Conservation (phyloP, 805 yeast genomes). For the Yamadazyma tumulicola region DNA sequence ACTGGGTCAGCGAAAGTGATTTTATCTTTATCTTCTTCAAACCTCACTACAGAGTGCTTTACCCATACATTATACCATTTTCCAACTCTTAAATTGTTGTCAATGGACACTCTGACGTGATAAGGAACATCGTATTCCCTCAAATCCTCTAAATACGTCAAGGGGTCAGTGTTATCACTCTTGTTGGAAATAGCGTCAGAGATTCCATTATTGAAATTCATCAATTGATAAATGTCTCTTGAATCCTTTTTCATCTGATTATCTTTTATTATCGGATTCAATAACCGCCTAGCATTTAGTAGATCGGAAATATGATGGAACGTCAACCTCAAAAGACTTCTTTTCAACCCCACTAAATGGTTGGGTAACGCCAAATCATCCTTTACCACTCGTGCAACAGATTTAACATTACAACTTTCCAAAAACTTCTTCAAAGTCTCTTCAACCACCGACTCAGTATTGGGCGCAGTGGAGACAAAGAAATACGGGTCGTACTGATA, state of each 20-base stretch:
- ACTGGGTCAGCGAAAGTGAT: slow-evolving; percentile 98
- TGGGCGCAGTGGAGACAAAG: slow-evolving; percentile 60
- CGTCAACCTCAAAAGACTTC: slow-evolving; percentile 59
- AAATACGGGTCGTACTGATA: slow-evolving; percentile 85
- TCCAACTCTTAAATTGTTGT: slow-evolving; percentile 81
- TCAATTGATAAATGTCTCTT: slow-evolving; percentile 63
- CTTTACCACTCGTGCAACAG: slow-evolving; percentile 52
- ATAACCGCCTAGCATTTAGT: slow-evolving; percentile 63
- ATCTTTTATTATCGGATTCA: slow-evolving; percentile 66
- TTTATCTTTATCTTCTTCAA: slow-evolving; percentile 63
- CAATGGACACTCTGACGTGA: slow-evolving; percentile 95
- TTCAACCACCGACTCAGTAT: slow-evolving; percentile 72
- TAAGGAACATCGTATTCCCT: slow-evolving; percentile 96
- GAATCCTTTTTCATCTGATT: slow-evolving; percentile 62
- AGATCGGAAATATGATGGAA: slow-evolving; percentile 77
- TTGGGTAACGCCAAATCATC: slow-evolving; percentile 83
- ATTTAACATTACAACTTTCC: slow-evolving; percentile 57
- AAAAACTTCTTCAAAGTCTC: slow-evolving; percentile 70
- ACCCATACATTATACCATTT: slow-evolving; percentile 89
- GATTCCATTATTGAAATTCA: slow-evolving; percentile 38
- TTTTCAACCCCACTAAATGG: slow-evolving; percentile 75
- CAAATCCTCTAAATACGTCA: slow-evolving; percentile 69
- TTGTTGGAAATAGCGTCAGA: slow-evolving; percentile 23
- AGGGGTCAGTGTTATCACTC: slow-evolving; percentile 43
- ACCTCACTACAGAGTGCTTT: slow-evolving; percentile 48